Base-by-base conservation (phyloP, 192 early-diverging fungal species). In the Entrophospora sp. region DNA sequence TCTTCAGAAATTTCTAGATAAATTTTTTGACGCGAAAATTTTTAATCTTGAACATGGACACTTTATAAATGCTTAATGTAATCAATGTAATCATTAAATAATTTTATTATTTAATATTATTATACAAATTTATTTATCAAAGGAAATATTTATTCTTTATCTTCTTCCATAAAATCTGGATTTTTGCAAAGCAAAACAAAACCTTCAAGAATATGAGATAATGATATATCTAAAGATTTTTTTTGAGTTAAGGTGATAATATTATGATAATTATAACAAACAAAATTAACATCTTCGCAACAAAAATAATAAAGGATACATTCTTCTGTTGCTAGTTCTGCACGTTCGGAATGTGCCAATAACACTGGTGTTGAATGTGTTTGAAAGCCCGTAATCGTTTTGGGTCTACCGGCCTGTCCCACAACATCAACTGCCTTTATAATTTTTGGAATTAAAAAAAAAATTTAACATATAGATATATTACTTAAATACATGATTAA, bases 341-440 rank as follows among this genome's bases (percentile, higher is more conserved):
- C 96, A 52, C 97, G 85, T 80, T 99, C 97, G 48, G 89, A 89
- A 71, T 95, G 94, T 16, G 89, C 95, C 68, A 99, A 71, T 73
- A 99, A 77, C 18, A 99, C 96, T 1, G 97, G 97, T 36, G 97
- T 98, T 28, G 91, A 86, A 73, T 99, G 94, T 40, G 96, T 93
- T 76, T 98, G 95, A 88, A 98, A 99, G 22, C 97, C 97, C 5
- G 95, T 98, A 70, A 99, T 98, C 2, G 95, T 97, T 79, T 99
- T 99, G 62, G 95, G 96, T 58, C 91, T 79, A 22, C 97, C 97
- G 1, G 96, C 97, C 75, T 99, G 95, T 34, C 97, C 97, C 22
- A 99, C 97, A 0, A 92, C 91, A 78, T 99, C 97, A n/a, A 99
- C 96, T 24, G 97, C 96, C 75, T 75, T 61, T 35, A 37, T n/a